phyloP scores from a whole-genome alignment of 805 yeast species.

The Candida khao-thaluensis region DNA sequence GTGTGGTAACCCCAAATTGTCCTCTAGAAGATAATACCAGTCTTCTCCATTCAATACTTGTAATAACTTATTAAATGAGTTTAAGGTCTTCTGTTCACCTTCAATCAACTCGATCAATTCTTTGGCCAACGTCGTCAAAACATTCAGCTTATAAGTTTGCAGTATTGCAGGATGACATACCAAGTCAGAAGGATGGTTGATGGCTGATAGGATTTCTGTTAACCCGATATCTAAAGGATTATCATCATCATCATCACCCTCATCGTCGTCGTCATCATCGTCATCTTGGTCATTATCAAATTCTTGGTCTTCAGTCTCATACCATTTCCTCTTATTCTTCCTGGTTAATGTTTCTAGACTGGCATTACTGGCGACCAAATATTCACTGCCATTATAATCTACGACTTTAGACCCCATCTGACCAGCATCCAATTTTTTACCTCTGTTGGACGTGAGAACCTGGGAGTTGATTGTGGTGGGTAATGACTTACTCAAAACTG shows the following conservation, averaged over 20 bases:
- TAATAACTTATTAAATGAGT: conserved; percentile 66
- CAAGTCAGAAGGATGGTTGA: conserved; percentile 77
- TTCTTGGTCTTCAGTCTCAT: conserved; percentile 20
- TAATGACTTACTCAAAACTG: conserved; percentile 18
- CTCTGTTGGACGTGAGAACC: conserved; percentile 27
- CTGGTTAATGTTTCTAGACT: conserved; percentile 27
- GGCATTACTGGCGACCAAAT: conserved; percentile 37
- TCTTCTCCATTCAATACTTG: conserved; percentile 87
- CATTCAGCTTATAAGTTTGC: conserved; percentile 56
- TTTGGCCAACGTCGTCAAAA: conserved; percentile 56
- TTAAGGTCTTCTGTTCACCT: conserved; percentile 76
- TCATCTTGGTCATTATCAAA: conserved; percentile 11
- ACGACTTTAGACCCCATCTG: conserved; percentile 33
- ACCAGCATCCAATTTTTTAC: conserved; percentile 27
- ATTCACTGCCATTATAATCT: conserved; percentile 37
- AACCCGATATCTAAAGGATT: conserved; percentile 32
- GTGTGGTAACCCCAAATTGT: conserved; percentile 60
- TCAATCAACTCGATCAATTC: conserved; percentile 79
- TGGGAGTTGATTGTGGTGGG: conserved; percentile 12
- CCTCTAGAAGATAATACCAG: conserved; percentile 63
- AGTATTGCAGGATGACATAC: conserved; percentile 67
- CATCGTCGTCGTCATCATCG: conserved; percentile 11
- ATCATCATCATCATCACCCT: conserved; percentile 21
- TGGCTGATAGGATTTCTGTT: conserved; percentile 65
- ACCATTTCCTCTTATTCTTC: conserved; percentile 38